Base-by-base conservation (phyloP, 1,284 basidiomycete genomes). In the Tilletia setariae region DNA sequence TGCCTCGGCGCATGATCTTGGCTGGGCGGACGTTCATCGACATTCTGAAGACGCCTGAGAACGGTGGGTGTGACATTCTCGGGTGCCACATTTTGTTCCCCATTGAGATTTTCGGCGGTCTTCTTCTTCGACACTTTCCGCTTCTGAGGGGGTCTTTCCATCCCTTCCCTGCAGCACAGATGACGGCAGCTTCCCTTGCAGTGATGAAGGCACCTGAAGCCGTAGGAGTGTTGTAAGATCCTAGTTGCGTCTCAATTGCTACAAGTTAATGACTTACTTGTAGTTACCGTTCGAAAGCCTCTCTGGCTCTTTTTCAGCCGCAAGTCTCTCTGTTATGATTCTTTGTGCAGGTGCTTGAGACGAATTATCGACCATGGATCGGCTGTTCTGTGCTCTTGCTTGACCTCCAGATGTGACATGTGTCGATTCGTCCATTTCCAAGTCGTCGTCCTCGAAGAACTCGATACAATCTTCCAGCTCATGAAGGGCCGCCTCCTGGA, bases 151-250 rank as follows among this genome's bases (percentile, higher is more conserved):
- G 67, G 67, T 28, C 32, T 43, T 25, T 43, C 44, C 59, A 68
- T 64, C 16, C 67, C 67, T 25, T 68, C 67, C 35, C 68, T 64
- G 51, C 68, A 81, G 74, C 82, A 83, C 28, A 74, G 68, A 56
- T 83, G 82, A 30, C 79, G 70, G 69, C 82, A 83, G 1, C 47
- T 66, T 13, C 56, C 67, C 59, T 80, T 82, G 76, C 75, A 76
- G 25, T 64, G 71, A 65, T 76, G 75, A 64, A 72, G 69, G 65
- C 75, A 76, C 25, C 70, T 74, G 65, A 2, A 15, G 35, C 21
- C 44, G 47, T 40, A 19, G 16, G n/a, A 28, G 28, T 23, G 4
- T 16, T 21, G 9, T 35, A 43, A 32, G 30, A 7, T 61, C 16
- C 1, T 4, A 40, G n/a, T 32, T 62, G 23, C 8, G 21, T 2